Conservation (phyloP, 345 rosid species). For the Camelina hispida region DNA sequence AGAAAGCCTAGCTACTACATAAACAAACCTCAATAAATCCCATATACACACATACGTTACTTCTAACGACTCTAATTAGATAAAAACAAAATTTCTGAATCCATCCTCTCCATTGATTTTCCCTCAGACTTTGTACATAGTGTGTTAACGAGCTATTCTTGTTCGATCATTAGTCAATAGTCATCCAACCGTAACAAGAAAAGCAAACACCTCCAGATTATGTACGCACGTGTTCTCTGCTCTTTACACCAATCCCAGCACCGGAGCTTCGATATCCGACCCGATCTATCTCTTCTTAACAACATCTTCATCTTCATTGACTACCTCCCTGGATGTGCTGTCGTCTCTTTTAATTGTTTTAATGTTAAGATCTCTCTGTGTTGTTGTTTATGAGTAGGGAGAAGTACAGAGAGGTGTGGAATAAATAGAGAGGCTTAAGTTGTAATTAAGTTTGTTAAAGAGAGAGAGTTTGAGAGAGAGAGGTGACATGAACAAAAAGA, state of each 20-base stretch:
- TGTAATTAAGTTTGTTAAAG: background rate
- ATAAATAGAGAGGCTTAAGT: constrained; percentile 40
- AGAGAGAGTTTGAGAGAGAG: background rate
- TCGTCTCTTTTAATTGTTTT: too few species aligned
- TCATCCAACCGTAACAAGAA: constrained; percentile 65
- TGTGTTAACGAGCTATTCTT: constrained; percentile 32
- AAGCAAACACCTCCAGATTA: constrained; percentile 77
- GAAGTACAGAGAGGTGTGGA: constrained; percentile 26
- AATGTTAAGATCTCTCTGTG: background rate
- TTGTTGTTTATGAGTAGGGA: background rate
- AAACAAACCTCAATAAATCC: background rate
- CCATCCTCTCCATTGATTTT: constrained; percentile 3
- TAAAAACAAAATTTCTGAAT: background rate
- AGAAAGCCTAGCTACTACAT: background rate
- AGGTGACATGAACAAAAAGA: constrained; percentile 38
- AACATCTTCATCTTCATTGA: constrained; percentile 33
- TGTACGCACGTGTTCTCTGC: constrained; percentile 68
- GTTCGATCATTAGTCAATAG: constrained; percentile 19
- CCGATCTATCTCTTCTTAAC: constrained; percentile 22
- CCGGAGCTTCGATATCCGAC: constrained; percentile 44
- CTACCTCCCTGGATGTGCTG: background rate
- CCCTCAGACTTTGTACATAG: constrained; percentile 21
- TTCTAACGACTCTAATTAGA: background rate
- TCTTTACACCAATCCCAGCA: constrained; percentile 63
- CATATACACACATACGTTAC: constrained; percentile 3